Base-by-base conservation (phyloP, 169 alveolate genomes). In the Miamiensis avidus region DNA sequence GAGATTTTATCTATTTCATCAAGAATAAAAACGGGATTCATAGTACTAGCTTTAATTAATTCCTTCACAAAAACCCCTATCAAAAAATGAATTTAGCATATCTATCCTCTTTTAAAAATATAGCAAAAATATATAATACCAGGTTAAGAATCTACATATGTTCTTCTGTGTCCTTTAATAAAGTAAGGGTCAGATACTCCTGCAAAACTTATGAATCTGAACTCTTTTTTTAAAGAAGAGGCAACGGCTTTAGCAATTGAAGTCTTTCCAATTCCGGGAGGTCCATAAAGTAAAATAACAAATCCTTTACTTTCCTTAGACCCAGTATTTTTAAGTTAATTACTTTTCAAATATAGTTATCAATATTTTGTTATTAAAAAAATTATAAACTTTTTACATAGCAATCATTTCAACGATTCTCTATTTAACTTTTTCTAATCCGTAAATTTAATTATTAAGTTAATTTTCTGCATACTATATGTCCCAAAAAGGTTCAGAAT, bases 211-310 rank as follows among this genome's bases (percentile, higher is more conserved):
- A 93, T 90, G 20, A 93, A 88, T 34, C 91, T 85, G 11, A 89
- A 88, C 64, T 89, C 93, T 76, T 93, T 85, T 89, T 93, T 82
- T 6, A 93, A 73, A 65, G 93, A 86, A 29, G 90, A 83, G 26
- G 94, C 96, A 30, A 93, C 91, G 27, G 91, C 81, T 72, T 93
- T 88, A 31, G 96, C 96, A 83, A 93, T 90, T 4, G 93, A 75
- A 1, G 96, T 93, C 31, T 93, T 93, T 0, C 96, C 96, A n/a
- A 90, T 93, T 65, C 96, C 96, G 64, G 96, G 96, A n/a, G 96
- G 96, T 29, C 96, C 96, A 34, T 93, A 85, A 25, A 93, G 74
- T 16, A 93, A 82, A 1, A 93, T 82, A 1, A 93, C 91, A 91
- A 93, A 88, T 15, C 96, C 96, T 82, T 86, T 85, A 20, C 82